These are phyloP conservation scores for Flagelloscypha sp. DNA, from an alignment of 768 basidiomycete species.

Conservation along the genomic window DNA sequence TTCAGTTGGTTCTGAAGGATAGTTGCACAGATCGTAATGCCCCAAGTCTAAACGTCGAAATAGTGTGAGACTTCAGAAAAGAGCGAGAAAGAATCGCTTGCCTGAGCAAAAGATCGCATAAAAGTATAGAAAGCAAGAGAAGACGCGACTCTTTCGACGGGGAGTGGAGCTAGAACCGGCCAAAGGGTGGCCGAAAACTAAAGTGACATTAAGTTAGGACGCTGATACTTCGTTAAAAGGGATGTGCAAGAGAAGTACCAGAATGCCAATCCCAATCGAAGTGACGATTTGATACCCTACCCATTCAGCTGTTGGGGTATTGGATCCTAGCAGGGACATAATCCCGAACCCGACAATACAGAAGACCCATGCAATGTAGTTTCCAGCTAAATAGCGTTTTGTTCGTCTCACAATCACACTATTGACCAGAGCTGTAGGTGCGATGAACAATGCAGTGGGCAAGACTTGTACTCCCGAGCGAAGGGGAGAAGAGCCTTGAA, in stretches of 20 bases:
- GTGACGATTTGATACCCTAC: conserved; percentile 21
- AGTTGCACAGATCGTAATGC: conserved; percentile 40
- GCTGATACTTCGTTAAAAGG: no score
- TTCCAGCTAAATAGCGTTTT: conserved; percentile 26
- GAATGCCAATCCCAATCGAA: conserved; percentile 20
- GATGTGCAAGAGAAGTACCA: no score
- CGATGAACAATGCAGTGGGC: conserved; percentile 22
- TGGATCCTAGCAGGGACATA: conserved; percentile 15
- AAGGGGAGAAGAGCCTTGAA: conserved; percentile 27
- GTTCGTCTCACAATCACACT: conserved; percentile 22
- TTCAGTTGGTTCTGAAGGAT: conserved; percentile 45
- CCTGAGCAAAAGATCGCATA: conserved; percentile 26
- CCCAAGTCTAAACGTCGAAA: conserved; percentile 31
- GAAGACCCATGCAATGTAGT: conserved; percentile 27
- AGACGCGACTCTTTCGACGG: conserved; percentile 29
- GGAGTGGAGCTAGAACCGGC: conserved; percentile 40
- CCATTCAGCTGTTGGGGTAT: conserved; percentile 15
- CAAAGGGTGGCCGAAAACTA: no score
- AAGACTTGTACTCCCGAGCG: conserved; percentile 30
- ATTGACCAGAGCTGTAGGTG: conserved; percentile 28
- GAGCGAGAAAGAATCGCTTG: conserved; percentile 8
- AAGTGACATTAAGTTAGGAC: conserved; percentile 32
- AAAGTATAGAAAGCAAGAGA: conserved; percentile 38
- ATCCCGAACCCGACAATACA: conserved; percentile 29
- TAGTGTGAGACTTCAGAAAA: no score